Base-by-base conservation (phyloP, 805 yeast species). In the Lachancea cidri region DNA sequence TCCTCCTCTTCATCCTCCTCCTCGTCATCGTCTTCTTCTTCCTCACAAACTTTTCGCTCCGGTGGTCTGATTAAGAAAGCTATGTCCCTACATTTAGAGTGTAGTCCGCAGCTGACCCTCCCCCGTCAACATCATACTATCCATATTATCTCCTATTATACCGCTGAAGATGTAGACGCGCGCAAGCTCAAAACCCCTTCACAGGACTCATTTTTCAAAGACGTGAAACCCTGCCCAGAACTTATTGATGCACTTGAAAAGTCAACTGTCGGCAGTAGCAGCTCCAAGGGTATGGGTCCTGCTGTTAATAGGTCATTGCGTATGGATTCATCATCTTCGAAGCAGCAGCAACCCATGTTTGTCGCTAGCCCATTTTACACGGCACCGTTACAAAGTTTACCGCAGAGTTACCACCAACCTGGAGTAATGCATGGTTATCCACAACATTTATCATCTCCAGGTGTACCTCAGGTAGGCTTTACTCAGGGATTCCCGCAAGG, bases 1-100 rank as follows among this genome's bases (percentile, higher is more conserved):
- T 13, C 33, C 8, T 35, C 15, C 8, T 27, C 11, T n/a, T 15
- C 17, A 4, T 17, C 43, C 5, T 8, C 16, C 5, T n/a, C 16
- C 13, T 19, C 35, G 9, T 5, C 41, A 15, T 37, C 43, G n/a
- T n/a, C 37, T 17, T 32, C 41, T 17, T 18, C 38, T 20, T 20
- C 36, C 18, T 17, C n/a, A 13, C 80, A 78, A 53, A 79, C 79
- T 9, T 82, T 80, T 55, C 81, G 80, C 54, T 80, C 76, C 35
- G 71, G 72, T 34, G 96, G 96, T 0, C 69, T 89, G 35, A 77
- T 87, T 45, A 89, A 89, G 60, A 87, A 88, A 60, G 86, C 97
- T 0, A 66, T 87, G 45, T 77, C 87, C 1, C 68, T 86, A 18
- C 27, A 22, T 22, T 11, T 22, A 7, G 27, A 22, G 11, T 11